These are phyloP conservation scores for Colletotrichum sp. DNA, from an alignment of 2,329 filamentous ascomycete species.

Conservation along the genomic window DNA sequence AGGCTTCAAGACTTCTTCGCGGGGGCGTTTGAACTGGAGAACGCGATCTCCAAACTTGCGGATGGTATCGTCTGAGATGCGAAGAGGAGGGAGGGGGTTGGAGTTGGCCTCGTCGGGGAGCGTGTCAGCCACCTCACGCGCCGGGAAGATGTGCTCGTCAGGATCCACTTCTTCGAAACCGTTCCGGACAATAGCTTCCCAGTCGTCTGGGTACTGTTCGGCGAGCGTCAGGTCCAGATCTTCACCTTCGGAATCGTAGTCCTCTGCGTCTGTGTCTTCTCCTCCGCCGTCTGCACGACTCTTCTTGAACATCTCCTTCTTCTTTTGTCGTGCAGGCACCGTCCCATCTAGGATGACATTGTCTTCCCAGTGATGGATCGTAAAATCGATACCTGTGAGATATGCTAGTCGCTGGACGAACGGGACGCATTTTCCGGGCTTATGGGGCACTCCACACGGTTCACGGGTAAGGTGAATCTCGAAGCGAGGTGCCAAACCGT, in stretches of 20 bases:
- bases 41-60: neutral
- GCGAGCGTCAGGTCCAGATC: neutral
- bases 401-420: neutral
- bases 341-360: neutral
- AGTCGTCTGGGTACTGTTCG: neutral
- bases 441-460: neutral
- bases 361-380: neutral
- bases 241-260: neutral
- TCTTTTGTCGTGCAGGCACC: neutral
- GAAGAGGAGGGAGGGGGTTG: neutral
- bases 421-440: neutral
- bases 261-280: neutral
- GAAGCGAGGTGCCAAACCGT: fast-evolving
- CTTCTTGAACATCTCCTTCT: neutral
- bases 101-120: neutral
- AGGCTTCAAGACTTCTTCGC: neutral
- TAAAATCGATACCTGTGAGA: neutral
- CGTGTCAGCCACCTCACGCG: neutral
- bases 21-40: neutral
- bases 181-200: fast-evolving
- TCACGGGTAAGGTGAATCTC: neutral
- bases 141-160: neutral
- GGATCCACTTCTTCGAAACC: neutral
- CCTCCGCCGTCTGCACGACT: neutral
- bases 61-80: neutral